phyloP scores from a whole-genome alignment of 495 filamentous ascomycete genomes.

The Daldinia bambusicola region DNA sequence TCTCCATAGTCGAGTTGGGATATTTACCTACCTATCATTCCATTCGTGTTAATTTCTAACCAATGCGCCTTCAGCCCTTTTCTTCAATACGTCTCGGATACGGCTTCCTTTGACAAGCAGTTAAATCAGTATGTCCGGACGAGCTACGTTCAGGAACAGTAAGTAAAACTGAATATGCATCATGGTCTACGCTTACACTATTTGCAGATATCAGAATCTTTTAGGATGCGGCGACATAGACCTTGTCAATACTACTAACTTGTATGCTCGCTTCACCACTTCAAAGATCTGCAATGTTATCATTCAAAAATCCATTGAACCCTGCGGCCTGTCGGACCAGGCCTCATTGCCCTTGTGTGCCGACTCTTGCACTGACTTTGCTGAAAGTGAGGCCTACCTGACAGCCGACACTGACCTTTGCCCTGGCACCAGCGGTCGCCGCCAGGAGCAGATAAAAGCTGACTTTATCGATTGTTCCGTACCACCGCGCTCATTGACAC shows the following conservation, averaged over 20 bases:
- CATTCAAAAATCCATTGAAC: constrained; percentile 85
- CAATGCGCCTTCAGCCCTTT: constrained; percentile 74
- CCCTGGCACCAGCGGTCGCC: constrained; percentile 67
- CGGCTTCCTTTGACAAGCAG: constrained; percentile 79
- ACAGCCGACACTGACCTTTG: constrained; percentile 79
- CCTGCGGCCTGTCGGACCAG: constrained; percentile 71
- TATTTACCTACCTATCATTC: constrained; percentile 6
- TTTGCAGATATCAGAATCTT: constrained; percentile 72
- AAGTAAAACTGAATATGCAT: constrained; percentile 45
- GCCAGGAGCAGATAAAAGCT: constrained; percentile 81
- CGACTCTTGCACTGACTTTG: constrained; percentile 86
- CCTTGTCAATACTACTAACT: constrained; percentile 78
- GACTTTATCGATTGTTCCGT: constrained; percentile 92
- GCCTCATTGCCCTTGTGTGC: constrained; percentile 85
- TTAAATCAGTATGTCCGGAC: constrained; percentile 77
- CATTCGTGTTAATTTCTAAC: constrained; percentile 32
- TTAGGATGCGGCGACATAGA: constrained; percentile 85
- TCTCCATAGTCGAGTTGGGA: constrained; percentile 5
- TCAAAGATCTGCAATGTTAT: constrained; percentile 95
- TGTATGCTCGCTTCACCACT: constrained; percentile 94
- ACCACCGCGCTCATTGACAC: constrained; percentile 78
- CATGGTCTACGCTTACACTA: constrained; percentile 26
- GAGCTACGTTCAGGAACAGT: constrained; percentile 82
- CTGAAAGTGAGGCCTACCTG: constrained; percentile 86
- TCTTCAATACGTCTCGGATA: constrained; percentile 79